Conservation (phyloP, 2,329 filamentous ascomycete species). For the Colletotrichum spinosum region DNA sequence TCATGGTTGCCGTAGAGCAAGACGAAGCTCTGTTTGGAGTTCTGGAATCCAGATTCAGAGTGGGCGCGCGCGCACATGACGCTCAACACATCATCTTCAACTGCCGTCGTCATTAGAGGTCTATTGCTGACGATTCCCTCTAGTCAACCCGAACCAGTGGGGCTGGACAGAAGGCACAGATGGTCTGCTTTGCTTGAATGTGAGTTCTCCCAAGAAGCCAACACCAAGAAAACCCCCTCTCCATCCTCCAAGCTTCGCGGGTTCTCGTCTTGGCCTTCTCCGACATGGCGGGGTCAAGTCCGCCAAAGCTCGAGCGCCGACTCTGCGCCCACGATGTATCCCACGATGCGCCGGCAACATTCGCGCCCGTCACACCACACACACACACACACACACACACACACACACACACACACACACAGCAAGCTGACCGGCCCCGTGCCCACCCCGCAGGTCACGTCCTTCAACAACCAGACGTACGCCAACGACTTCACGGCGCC, state of each 20-base stretch:
- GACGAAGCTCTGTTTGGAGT: too few species aligned
- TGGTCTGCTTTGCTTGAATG: constrained; percentile 64
- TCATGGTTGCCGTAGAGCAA: too few species aligned
- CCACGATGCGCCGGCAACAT: too few species aligned
- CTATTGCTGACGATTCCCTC: constrained; percentile 24
- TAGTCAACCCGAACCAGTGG: constrained; percentile 70
- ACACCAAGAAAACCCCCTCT: too few species aligned
- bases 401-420: too few species aligned
- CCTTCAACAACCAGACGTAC: constrained; percentile 63
- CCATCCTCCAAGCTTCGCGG: neutral
- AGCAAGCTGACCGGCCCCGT: constrained; percentile 6
- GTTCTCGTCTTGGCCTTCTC: constrained; percentile 11
- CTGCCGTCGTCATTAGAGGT: neutral
- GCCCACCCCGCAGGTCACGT: constrained; percentile 53
- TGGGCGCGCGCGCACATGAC: too few species aligned
- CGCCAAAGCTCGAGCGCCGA: neutral
- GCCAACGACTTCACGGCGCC: constrained; percentile 58
- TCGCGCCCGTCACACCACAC: neutral
- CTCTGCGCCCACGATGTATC: neutral
- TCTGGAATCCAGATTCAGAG: too few species aligned
- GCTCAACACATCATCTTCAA: too few species aligned
- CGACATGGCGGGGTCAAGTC: constrained; percentile 15
- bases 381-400: too few species aligned
- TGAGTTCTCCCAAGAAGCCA: constrained; percentile 47
- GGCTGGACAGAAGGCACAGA: constrained; percentile 52